phyloP scores from a whole-genome alignment of 2,329 filamentous ascomycete genomes.

The Penicillium sp. region DNA sequence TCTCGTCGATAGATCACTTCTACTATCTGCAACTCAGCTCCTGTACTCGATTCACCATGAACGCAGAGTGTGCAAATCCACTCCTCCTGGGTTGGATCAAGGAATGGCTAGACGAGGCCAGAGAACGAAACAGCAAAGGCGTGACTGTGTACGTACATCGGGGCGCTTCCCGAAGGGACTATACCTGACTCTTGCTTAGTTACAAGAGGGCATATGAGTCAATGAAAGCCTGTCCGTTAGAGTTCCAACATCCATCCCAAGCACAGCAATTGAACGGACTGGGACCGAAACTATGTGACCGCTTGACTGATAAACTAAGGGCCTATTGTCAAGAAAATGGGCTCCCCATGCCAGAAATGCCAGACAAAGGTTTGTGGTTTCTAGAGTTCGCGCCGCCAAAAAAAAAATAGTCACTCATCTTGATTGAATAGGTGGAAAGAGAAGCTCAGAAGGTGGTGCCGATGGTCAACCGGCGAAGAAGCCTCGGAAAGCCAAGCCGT shows the following conservation, averaged over 20 bases:
- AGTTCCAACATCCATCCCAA: constrained; percentile 68
- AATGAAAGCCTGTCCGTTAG: constrained; percentile 68
- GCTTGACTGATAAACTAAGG: constrained; percentile 58
- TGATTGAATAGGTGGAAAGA: constrained; percentile 26
- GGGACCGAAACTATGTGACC: constrained; percentile 66
- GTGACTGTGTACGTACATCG: constrained; percentile 47
- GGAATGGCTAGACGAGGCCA: constrained; percentile 69
- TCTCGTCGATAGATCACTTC: background rate
- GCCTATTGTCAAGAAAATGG: constrained; percentile 63
- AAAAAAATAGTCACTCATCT: constrained; percentile 12
- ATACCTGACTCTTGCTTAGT: constrained; percentile 35
- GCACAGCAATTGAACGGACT: constrained; percentile 70
- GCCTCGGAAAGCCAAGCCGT: constrained; percentile 55
- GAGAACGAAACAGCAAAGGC: constrained; percentile 66
- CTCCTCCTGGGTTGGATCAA: constrained; percentile 69
- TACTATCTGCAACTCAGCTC: background rate
- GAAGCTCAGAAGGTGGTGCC: constrained; percentile 28
- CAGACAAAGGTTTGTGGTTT: constrained; percentile 40
- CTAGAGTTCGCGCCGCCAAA: constrained; percentile 10
- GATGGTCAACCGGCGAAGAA: constrained; percentile 54
- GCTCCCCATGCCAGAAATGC: constrained; percentile 62
- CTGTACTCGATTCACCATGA: constrained; percentile 24
- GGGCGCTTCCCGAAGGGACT: background rate
- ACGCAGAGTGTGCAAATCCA: constrained; percentile 60
- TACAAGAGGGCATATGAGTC: constrained; percentile 75